Conservation (phyloP, 2,329 filamentous ascomycete genomes). For the Zasmidium angulare region DNA sequence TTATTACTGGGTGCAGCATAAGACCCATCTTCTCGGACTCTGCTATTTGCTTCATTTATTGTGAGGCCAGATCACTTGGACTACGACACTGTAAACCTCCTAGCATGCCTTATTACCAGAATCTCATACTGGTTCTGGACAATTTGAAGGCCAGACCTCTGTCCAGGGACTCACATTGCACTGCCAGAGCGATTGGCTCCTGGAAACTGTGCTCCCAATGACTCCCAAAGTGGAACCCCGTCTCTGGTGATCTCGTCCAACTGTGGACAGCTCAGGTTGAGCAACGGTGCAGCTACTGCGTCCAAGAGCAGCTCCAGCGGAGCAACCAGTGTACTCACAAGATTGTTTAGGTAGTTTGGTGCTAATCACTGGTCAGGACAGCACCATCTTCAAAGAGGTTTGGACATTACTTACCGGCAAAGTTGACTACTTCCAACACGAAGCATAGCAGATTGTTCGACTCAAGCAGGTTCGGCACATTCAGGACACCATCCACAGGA, state of each 20-base stretch:
- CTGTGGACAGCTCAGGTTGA: slow-evolving; percentile 21
- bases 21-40: too few relatives aligned
- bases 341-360: slow-evolving; percentile 34
- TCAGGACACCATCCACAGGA: slow-evolving; percentile 44
- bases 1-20: too few relatives aligned
- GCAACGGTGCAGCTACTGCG: slow-evolving; percentile 13
- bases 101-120: too few relatives aligned
- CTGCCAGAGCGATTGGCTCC: slow-evolving; percentile 15
- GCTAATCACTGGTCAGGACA: slow-evolving; percentile 7
- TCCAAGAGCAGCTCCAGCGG: slow-evolving; percentile 18
- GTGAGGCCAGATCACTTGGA: too few relatives aligned
- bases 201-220: slow-evolving; percentile 18
- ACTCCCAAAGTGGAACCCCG: slow-evolving; percentile 22
- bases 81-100: too few relatives aligned
- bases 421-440: slow-evolving; percentile 32
- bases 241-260: slow-evolving; percentile 20
- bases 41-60: too few relatives aligned
- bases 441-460: slow-evolving; percentile 21
- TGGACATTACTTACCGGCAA: slow-evolving; percentile 26
- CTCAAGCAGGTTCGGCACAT: slow-evolving; percentile 26
- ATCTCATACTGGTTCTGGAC: too few relatives aligned
- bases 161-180: background rate
- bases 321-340: slow-evolving; percentile 23
- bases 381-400: background rate
- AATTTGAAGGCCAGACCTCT: too few relatives aligned